Evolutionary conservation across 2,329 filamentous ascomycete genomes (phyloP).

Genomic region (Cylindrodendrum hubeiense): DNA sequence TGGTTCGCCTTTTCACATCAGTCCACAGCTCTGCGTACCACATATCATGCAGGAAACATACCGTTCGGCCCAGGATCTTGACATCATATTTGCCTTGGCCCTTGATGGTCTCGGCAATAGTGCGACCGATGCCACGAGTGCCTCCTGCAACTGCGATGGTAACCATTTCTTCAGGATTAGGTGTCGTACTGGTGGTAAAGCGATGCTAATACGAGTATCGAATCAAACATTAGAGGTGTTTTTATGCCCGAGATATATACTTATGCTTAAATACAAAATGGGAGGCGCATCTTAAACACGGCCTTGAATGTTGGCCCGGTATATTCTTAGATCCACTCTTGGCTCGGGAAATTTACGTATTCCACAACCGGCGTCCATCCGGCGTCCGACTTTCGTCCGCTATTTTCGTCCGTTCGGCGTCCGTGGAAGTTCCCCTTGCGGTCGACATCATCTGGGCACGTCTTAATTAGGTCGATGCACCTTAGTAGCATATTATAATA

Average conservation of each 20-base stretch:
- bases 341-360: not conserved
- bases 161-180: not conserved
- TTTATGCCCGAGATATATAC: too few relatives aligned
- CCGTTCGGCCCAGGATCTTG: constrained; percentile 57
- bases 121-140: constrained; percentile 58
- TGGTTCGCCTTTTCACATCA: not conserved
- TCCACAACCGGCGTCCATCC: not conserved
- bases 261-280: too few relatives aligned
- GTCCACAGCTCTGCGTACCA: too few relatives aligned
- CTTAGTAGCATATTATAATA: not conserved
- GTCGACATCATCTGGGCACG: too few relatives aligned
- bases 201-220: too few relatives aligned
- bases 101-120: constrained; percentile 58
- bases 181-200: not conserved
- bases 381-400: not conserved
- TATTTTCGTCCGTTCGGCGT: not conserved
- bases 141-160: constrained; percentile 60
- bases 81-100: constrained; percentile 51
- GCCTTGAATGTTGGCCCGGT: too few relatives aligned
- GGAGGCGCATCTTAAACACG: too few relatives aligned
- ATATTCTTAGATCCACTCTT: not conserved
- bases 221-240: too few relatives aligned
- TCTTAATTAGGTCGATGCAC: too few relatives aligned
- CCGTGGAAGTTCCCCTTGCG: not conserved
- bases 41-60: not conserved